These are phyloP conservation scores for Aspergillus eucalypticola DNA, from an alignment of 2,329 filamentous ascomycete species.

Conservation along the genomic window DNA sequence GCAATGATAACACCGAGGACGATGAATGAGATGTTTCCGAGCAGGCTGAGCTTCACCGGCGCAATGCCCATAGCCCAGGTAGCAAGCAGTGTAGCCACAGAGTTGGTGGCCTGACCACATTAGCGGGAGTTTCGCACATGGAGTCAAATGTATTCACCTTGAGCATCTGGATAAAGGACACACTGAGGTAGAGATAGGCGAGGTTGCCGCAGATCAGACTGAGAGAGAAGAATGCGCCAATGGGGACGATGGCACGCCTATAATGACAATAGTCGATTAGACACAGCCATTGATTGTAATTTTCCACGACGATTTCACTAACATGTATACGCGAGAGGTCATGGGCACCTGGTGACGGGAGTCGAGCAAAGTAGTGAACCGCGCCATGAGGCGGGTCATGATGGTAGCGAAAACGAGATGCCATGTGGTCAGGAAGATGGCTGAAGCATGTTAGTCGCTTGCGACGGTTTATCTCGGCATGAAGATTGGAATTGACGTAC, in stretches of 20 bases:
- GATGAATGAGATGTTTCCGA: conserved; percentile 90
- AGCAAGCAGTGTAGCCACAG: conserved; percentile 84
- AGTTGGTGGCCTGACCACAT: conserved; percentile 72
- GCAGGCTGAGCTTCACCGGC: conserved; percentile 76
- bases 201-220: conserved; percentile 95
- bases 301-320: conserved; percentile 10
- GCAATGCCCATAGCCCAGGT: conserved; percentile 84
- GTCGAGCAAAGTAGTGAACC: conserved; percentile 84
- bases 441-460: conserved; percentile 25
- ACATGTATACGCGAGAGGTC: conserved; percentile 84
- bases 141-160: conserved; percentile 62
- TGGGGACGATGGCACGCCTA: conserved; percentile 81
- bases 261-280: not conserved
- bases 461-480: not conserved
- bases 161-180: conserved; percentile 98
- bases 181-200: conserved; percentile 91
- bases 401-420: conserved; percentile 88
- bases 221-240: conserved; percentile 93
- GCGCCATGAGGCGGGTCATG: conserved; percentile 89
- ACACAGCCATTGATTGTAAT: not conserved
- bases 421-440: conserved; percentile 81
- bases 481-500: conserved; percentile 33
- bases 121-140: conserved; percentile 17
- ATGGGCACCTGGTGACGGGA: conserved; percentile 94
- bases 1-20: conserved; percentile 92